phyloP scores from a whole-genome alignment of 2,329 filamentous ascomycete species.

The Penicillium frequentans region DNA sequence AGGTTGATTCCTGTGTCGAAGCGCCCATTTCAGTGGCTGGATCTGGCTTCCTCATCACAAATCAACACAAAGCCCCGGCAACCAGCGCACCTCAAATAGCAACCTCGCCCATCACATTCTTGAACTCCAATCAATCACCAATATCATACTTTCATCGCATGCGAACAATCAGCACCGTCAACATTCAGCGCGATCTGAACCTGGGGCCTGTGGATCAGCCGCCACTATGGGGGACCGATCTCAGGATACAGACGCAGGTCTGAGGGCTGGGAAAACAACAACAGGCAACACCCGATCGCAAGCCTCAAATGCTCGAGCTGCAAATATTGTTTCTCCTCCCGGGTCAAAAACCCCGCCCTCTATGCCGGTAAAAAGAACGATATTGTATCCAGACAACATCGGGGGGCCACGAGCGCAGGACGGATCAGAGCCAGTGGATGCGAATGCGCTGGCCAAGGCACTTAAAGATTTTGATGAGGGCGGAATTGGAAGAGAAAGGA shows the following conservation, averaged over 20 bases:
- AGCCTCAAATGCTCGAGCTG: slow-evolving; percentile 30
- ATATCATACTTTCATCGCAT: slow-evolving; percentile 10
- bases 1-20: slow-evolving; percentile 2
- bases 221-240: slow-evolving; percentile 21
- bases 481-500: slow-evolving; percentile 59
- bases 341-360: slow-evolving; percentile 62
- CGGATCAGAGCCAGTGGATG: slow-evolving; percentile 57
- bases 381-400: slow-evolving; percentile 34
- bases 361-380: slow-evolving; percentile 49
- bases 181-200: slow-evolving; percentile 12
- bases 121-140: not conserved
- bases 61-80: not conserved
- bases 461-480: slow-evolving; percentile 62
- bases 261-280: slow-evolving; percentile 19
- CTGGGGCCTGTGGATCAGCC: slow-evolving; percentile 15
- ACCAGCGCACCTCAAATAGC: slow-evolving; percentile 7
- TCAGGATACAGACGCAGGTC: slow-evolving; percentile 17
- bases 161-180: not conserved
- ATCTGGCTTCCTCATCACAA: not conserved
- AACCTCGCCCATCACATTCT: not conserved
- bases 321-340: slow-evolving; percentile 50
- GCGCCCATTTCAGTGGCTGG: slow-evolving; percentile 5
- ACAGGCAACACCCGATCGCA: slow-evolving; percentile 24
- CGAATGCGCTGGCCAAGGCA: slow-evolving; percentile 60
- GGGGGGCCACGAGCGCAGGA: slow-evolving; percentile 27